Conservation (phyloP, 2,329 filamentous ascomycete genomes). For the Purpureocillium lavendulum region DNA sequence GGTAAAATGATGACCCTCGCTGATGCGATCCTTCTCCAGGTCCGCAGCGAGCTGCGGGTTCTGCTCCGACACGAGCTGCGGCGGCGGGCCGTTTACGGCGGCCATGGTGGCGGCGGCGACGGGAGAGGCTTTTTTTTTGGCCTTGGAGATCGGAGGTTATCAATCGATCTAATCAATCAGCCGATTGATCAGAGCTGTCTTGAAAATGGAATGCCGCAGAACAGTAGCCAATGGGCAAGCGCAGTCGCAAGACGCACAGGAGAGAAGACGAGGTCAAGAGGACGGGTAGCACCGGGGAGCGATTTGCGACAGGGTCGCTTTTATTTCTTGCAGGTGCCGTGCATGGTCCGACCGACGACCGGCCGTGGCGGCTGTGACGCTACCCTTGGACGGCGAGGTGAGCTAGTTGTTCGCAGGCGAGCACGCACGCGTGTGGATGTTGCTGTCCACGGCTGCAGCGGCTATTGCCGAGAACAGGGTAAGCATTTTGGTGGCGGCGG, state of each 20-base stretch:
- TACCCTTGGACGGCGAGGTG: too few species aligned
- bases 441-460: neutral
- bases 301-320: neutral
- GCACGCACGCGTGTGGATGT: too few species aligned
- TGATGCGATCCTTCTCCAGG: neutral
- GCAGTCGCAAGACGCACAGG: neutral
- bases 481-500: neutral
- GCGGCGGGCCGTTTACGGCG: neutral
- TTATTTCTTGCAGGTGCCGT: neutral
- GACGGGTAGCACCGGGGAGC: too few species aligned
- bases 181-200: neutral
- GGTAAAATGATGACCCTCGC: neutral
- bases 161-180: slow-evolving; percentile 2
- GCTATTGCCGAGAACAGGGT: neutral
- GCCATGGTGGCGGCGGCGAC: neutral
- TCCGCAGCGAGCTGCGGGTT: neutral
- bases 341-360: too few species aligned
- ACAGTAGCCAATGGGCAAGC: neutral
- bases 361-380: too few species aligned
- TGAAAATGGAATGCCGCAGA: neutral
- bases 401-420: too few species aligned
- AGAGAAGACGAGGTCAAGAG: too few species aligned
- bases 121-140: neutral
- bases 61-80: neutral
- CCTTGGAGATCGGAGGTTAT: neutral